These are phyloP conservation scores for Alternaria angustiovoidea DNA, from an alignment of 2,329 filamentous ascomycete species.

Conservation along the genomic window DNA sequence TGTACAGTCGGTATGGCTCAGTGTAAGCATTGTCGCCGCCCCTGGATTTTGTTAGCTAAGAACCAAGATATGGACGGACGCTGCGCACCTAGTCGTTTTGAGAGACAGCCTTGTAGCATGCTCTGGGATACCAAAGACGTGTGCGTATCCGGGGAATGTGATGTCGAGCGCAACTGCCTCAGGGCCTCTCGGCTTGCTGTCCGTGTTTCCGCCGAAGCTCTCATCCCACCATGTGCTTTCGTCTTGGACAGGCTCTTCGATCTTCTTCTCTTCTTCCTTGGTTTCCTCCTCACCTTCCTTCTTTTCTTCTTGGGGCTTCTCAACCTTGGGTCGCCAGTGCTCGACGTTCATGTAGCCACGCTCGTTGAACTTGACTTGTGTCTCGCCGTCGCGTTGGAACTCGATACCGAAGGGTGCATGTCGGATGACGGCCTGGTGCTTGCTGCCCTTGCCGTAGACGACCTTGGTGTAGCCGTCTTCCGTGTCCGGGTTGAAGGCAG, in stretches of 20 bases:
- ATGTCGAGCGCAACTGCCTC: conserved; percentile 93
- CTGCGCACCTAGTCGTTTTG: conserved; percentile 76
- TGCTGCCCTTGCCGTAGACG: conserved; percentile 77
- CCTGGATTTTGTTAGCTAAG: conserved; percentile 39
- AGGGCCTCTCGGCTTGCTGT: conserved; percentile 92
- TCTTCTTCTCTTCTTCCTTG: conserved; percentile 54
- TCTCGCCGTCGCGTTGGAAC: conserved; percentile 82
- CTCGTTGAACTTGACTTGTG: conserved; percentile 88
- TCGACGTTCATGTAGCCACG: conserved; percentile 91
- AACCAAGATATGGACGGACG: background rate
- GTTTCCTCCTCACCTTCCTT: conserved; percentile 57
- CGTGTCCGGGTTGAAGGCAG: conserved; percentile 71
- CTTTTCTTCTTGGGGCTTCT: conserved; percentile 60
- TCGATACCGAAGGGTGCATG: conserved; percentile 85
- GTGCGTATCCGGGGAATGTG: conserved; percentile 86
- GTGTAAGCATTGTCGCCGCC: conserved; percentile 85
- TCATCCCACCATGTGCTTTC: conserved; percentile 99
- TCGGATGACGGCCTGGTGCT: conserved; percentile 82
- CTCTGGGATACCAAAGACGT: conserved; percentile 94
- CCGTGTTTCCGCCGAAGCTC: conserved; percentile 91
- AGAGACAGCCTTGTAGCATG: conserved; percentile 88
- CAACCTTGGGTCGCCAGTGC: conserved; percentile 91
- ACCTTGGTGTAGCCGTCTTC: conserved; percentile 74
- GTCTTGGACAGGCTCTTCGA: conserved; percentile 64
- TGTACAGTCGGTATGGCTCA: conserved; percentile 94